These are phyloP conservation scores for Cochlearia excelsa DNA, from an alignment of 345 rosid species.

Conservation along the genomic window DNA sequence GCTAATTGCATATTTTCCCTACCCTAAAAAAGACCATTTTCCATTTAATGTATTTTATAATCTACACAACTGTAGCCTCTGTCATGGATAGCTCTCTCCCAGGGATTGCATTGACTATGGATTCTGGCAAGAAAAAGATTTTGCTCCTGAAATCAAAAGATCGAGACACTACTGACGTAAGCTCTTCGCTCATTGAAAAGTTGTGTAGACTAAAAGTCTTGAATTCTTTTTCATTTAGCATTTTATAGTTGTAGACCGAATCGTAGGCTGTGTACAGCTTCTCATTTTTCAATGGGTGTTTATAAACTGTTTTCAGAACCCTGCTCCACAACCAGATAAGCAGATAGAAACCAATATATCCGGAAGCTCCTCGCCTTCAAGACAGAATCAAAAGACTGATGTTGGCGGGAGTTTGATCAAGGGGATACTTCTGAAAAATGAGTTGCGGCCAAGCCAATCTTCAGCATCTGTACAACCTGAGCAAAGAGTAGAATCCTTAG, in stretches of 20 bases:
- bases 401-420: constrained; percentile 52
- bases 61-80: constrained; percentile 33
- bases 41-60: background rate
- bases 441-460: constrained; percentile 35
- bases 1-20: background rate
- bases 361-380: constrained; percentile 37
- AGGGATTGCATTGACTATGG: constrained; percentile 46
- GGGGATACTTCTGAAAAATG: constrained; percentile 47
- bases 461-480: constrained; percentile 37
- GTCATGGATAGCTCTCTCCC: constrained; percentile 45
- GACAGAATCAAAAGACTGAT: constrained; percentile 44
- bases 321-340: constrained; percentile 34
- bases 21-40: background rate
- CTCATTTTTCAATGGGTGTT: constrained; percentile 6
- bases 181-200: constrained; percentile 22
- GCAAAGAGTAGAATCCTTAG: constrained; percentile 40
- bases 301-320: constrained; percentile 34
- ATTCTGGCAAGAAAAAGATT: constrained; percentile 58
- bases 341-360: constrained; percentile 34
- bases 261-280: background rate
- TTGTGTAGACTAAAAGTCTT: constrained; percentile 12
- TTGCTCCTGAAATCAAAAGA: constrained; percentile 50
- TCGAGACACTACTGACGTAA: constrained; percentile 47
- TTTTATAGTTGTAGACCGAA: constrained; percentile 3
- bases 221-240: background rate